A percentile compares a stretch with the other conserved stretches of the same genome.
These are phyloP conservation scores for Schwanniomyces vanrijiae DNA, from an alignment of 805 yeast genomes.

Conservation along the genomic window DNA sequence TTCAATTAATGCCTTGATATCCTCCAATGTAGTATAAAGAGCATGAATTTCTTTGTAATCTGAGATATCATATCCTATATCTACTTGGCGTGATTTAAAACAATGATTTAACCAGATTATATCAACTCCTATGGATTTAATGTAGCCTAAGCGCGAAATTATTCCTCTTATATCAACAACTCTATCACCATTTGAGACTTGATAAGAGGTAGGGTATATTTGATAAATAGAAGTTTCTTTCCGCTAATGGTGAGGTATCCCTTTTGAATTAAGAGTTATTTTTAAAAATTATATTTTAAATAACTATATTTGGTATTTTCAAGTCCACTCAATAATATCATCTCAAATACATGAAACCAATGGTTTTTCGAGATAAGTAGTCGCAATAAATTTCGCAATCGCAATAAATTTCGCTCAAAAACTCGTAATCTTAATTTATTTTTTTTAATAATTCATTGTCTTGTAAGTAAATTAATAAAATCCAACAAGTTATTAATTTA, in stretches of 20 bases:
- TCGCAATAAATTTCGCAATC: too few species aligned
- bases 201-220: conserved; percentile 61
- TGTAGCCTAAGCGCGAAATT: conserved; percentile 49
- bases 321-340: too few species aligned
- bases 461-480: too few species aligned
- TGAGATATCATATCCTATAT: conserved; percentile 63
- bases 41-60: conserved; percentile 54
- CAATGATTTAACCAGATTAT: conserved; percentile 59
- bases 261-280: too few species aligned
- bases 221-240: conserved; percentile 58
- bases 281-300: conserved; percentile 14
- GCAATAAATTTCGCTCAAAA: too few species aligned
- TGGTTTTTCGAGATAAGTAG: too few species aligned
- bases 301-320: too few species aligned
- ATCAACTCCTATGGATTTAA: too few species aligned
- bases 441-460: too few species aligned
- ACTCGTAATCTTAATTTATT: too few species aligned
- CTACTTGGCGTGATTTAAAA: conserved; percentile 58
- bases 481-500: not conserved
- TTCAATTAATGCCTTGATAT: conserved; percentile 47
- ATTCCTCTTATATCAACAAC: conserved; percentile 59
- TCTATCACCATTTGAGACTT: conserved; percentile 61
- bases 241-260: conserved; percentile 47
- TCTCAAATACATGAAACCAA: too few species aligned
- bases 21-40: conserved; percentile 53